phyloP scores from a whole-genome alignment of 768 basidiomycete genomes.

The Mycena venus region DNA sequence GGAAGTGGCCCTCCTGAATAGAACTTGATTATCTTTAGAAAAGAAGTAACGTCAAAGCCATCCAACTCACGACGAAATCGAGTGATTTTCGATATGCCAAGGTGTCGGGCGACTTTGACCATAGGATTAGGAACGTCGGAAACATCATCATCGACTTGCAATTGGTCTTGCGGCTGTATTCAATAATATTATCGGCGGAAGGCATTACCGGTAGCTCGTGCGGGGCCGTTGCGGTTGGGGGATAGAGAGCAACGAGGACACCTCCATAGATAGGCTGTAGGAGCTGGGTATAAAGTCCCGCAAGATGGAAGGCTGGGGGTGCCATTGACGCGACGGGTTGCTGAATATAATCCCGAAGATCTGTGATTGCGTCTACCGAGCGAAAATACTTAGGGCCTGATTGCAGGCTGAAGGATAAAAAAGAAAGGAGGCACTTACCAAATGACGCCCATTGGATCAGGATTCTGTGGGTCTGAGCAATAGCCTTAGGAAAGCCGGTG shows the following conservation, averaged over 20 bases:
- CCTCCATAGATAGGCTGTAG: conserved; percentile 39
- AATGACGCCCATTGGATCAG: conserved; percentile 39
- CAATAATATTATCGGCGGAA: conserved; percentile 51
- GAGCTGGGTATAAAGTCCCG: conserved; percentile 43
- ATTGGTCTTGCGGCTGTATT: conserved; percentile 35
- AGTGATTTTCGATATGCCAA: conserved; percentile 42
- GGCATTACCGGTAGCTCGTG: conserved; percentile 47
- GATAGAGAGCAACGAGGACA: conserved; percentile 39
- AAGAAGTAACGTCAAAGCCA: background rate
- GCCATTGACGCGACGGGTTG: conserved; percentile 40
- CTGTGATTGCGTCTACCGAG: conserved; percentile 20
- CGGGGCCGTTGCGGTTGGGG: conserved; percentile 38
- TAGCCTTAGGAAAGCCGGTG: conserved; percentile 53
- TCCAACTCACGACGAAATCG: conserved; percentile 42
- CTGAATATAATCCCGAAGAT: conserved; percentile 27
- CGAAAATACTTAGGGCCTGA: too few relatives aligned
- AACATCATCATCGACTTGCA: conserved; percentile 42
- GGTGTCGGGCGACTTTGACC: conserved; percentile 40
- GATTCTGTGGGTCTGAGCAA: conserved; percentile 42
- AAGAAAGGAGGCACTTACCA: conserved; percentile 36
- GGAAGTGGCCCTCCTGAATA: conserved; percentile 49
- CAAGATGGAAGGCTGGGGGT: conserved; percentile 49
- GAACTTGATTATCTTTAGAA: conserved; percentile 29
- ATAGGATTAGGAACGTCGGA: conserved; percentile 46
- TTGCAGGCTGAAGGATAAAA: background rate